Base-by-base conservation (phyloP, 257 asterid genomes). In the Ehretia macrophylla region DNA sequence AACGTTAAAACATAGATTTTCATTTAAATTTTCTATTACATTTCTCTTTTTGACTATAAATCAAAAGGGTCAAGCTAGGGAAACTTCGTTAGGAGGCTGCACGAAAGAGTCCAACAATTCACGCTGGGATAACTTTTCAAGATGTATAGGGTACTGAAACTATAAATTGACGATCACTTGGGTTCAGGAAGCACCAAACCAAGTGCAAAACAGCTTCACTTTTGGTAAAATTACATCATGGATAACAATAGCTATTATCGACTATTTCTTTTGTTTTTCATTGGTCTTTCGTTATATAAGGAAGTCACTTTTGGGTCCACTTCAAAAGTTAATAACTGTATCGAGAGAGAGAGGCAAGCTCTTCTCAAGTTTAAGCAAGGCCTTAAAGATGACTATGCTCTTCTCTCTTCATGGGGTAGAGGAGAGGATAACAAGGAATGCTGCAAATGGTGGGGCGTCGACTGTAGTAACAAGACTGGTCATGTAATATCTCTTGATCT, bases 331-430 rank as follows among this genome's bases (percentile, higher is more conserved):
- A 42, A 10, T 14, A 10, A 42, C 1, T 63, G 70, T 50, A 17
- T 56, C 5, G 66, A 63, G 56, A 63, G 55, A 56, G 75, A 69
- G 42, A 56, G 61, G 4, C 61, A 39, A 17, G 70, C 70, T 19
- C 75, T 69, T 42, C 66, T 69, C 18, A 16, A 16, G 42, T 62
- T 69, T 17, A 69, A 63, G 47, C 56, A 50, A 44, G 66, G 62
- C 45, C 37, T 63, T 1, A 19, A 17, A 22, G 68, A 50, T 50
- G 32, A 63, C 18, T 19, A 0, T 13, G 62, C 47, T 3, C 3
- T 47, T 51, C 69, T 69, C 14, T 56, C 66, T 4, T 63, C 70
- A 6, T 58, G 75, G 75, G 52, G 65, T 13, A 63, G 21, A 3
- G 66, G 32, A 39, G 51, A n/a, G 23, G 56, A 52, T 17, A 17